Evolutionary conservation across 257 asterid genomes (phyloP).

Genomic region (Scutellaria baicalensis): DNA sequence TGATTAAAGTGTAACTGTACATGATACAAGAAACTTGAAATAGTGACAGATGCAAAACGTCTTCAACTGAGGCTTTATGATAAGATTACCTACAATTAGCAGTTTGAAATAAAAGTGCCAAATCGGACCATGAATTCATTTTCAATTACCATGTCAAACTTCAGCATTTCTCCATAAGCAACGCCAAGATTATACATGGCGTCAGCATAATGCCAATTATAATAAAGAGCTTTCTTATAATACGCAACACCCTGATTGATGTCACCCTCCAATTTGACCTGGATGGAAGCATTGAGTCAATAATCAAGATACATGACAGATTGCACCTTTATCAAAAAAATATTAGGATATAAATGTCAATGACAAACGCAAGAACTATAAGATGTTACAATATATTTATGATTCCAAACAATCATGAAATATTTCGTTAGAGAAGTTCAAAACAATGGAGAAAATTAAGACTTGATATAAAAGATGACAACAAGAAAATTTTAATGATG

Average conservation of each 20-base stretch:
- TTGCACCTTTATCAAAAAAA: background rate
- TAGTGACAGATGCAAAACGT: background rate
- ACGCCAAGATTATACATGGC: slow-evolving; percentile 99
- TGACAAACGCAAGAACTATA: background rate
- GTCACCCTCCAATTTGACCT: slow-evolving; percentile 99
- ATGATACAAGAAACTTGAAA: background rate
- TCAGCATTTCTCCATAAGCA: slow-evolving; percentile 99
- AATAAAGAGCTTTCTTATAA: slow-evolving; percentile 87
- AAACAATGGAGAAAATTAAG: slow-evolving; percentile 2
- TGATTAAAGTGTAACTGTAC: background rate
- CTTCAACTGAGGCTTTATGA: background rate
- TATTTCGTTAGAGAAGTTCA: background rate
- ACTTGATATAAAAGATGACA: background rate
- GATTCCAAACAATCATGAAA: background rate
- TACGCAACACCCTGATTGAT: slow-evolving; percentile 84
- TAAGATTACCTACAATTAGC: slow-evolving; percentile 4
- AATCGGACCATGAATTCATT: background rate
- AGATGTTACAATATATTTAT: background rate
- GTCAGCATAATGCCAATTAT: slow-evolving; percentile 99
- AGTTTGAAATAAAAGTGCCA: slow-evolving; percentile 2
- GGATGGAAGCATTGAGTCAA: slow-evolving; percentile 20
- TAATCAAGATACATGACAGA: background rate
- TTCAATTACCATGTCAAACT: slow-evolving; percentile 90
- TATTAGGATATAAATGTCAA: background rate
- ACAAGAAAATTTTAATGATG: background rate